Conservation (phyloP, 169 alveolate genomes). For the Pseudocohnilembus persalinus region DNA sequence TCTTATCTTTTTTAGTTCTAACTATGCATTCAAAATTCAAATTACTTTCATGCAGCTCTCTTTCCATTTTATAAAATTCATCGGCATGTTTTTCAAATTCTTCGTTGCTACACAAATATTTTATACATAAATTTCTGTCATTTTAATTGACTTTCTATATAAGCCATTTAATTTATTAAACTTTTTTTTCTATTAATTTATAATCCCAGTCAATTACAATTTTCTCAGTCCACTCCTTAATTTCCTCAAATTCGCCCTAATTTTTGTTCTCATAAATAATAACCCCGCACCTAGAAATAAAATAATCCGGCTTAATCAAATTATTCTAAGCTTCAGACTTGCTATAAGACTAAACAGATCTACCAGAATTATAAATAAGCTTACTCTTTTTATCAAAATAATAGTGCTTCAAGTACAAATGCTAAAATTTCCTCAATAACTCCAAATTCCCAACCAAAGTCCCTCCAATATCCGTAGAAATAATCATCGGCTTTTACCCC, state of each 20-base stretch:
- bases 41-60: not conserved
- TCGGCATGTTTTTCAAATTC: not conserved
- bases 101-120: not conserved
- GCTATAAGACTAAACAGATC: not conserved
- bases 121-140: not conserved
- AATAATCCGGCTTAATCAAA: not conserved
- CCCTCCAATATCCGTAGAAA: not conserved
- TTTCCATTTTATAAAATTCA: not conserved
- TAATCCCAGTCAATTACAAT: not conserved
- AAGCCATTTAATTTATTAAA: not conserved
- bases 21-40: not conserved
- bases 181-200: too few species aligned
- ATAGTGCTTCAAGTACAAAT: not conserved
- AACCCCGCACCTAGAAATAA: not conserved
- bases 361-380: not conserved
- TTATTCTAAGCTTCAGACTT: not conserved
- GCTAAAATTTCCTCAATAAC: not conserved
- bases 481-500: not conserved
- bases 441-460: not conserved
- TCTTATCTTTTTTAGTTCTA: not conserved
- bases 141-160: not conserved
- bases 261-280: not conserved
- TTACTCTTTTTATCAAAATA: not conserved
- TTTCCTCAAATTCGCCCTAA: not conserved
- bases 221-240: not conserved